These are phyloP conservation scores for Komagataella ulmi DNA, from an alignment of 805 yeast genomes.

Conservation along the genomic window DNA sequence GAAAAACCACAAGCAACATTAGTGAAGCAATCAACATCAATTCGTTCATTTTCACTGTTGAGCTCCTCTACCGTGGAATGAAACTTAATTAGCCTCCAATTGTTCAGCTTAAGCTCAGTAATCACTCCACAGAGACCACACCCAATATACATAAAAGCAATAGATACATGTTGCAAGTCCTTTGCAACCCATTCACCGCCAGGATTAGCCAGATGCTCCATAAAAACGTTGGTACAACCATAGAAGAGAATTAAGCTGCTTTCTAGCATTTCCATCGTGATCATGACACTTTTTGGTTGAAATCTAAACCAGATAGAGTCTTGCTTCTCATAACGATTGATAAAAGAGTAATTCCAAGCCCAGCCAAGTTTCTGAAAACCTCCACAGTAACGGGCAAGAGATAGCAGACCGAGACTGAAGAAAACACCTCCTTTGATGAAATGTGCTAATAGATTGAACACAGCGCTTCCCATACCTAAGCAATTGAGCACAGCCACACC, in stretches of 20 bases:
- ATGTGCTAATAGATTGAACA: conserved; percentile 84
- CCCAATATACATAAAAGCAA: conserved; percentile 86
- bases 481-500: conserved; percentile 55
- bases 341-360: conserved; percentile 66
- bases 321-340: conserved; percentile 11
- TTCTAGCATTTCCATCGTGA: conserved; percentile 82
- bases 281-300: conserved; percentile 29
- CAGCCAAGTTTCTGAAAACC: conserved; percentile 64
- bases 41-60: conserved; percentile 7
- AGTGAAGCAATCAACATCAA: conserved; percentile 7
- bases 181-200: conserved; percentile 85
- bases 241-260: conserved; percentile 70
- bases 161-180: conserved; percentile 81
- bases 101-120: conserved; percentile 50
- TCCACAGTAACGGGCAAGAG: conserved; percentile 85
- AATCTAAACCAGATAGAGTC: conserved; percentile 19
- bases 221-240: conserved; percentile 79
- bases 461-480: conserved; percentile 51
- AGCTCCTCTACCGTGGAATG: conserved; percentile 4
- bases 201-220: conserved; percentile 73
- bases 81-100: conserved; percentile 35
- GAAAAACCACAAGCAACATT: conserved; percentile 58
- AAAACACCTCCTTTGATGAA: conserved; percentile 94
- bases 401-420: conserved; percentile 56
- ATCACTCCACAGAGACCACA: conserved; percentile 86